Conservation (phyloP, 2,329 filamentous ascomycete species). For the Cladophialophora immunda region DNA sequence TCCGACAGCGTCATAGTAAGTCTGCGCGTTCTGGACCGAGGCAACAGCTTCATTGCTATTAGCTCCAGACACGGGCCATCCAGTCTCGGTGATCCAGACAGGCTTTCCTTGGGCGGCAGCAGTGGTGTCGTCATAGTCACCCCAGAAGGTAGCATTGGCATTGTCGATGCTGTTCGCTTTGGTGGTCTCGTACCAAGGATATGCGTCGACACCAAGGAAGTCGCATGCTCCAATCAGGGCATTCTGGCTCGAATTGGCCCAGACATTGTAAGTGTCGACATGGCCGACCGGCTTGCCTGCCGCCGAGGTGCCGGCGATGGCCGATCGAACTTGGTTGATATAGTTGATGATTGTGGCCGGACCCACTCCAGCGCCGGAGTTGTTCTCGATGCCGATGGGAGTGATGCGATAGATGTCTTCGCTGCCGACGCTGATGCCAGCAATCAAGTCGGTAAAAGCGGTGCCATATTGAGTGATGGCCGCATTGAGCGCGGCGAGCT, state of each 20-base stretch:
- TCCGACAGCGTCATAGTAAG: constrained; percentile 69
- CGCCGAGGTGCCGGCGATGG: constrained; percentile 70
- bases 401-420: constrained; percentile 88
- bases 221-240: constrained; percentile 73
- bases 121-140: constrained; percentile 69
- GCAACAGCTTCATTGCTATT: constrained; percentile 65
- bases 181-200: constrained; percentile 79
- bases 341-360: constrained; percentile 72
- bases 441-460: constrained; percentile 71
- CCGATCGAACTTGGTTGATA: constrained; percentile 72
- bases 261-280: constrained; percentile 88
- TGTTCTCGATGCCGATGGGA: constrained; percentile 70
- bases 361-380: constrained; percentile 69
- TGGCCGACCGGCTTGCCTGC: constrained; percentile 73
- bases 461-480: constrained; percentile 75
- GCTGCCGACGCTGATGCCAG: constrained; percentile 84
- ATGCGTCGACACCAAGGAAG: constrained; percentile 85
- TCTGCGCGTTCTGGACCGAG: constrained; percentile 66
- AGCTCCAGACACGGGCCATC: constrained; percentile 68
- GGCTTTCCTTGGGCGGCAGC: constrained; percentile 66
- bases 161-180: constrained; percentile 62
- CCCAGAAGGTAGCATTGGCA: constrained; percentile 72
- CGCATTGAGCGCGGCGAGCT: constrained; percentile 74
- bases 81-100: constrained; percentile 71
- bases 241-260: constrained; percentile 74